A percentile compares a stretch with the other conserved stretches of the same genome.
Evolutionary conservation across 768 basidiomycete species (phyloP).

Genomic region (Boletus barrowsii): DNA sequence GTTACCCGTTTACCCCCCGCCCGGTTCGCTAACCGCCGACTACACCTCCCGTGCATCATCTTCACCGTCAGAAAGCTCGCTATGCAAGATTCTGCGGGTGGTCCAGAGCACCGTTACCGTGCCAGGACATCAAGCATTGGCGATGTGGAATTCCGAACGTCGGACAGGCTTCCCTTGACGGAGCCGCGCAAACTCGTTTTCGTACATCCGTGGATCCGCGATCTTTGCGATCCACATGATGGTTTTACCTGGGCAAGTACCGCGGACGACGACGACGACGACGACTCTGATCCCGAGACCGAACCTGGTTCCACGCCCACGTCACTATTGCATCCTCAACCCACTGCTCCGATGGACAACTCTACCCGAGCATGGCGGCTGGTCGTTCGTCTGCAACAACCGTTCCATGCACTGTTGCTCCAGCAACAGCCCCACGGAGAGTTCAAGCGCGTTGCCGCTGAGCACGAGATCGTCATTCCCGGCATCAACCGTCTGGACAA

Average conservation of each 20-base stretch:
- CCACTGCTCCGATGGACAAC: not conserved
- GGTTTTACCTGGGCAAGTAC: not conserved
- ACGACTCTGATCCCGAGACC: not conserved
- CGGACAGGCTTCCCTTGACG: not conserved
- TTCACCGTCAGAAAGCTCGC: not conserved
- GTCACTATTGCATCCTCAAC: not conserved
- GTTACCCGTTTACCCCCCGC: not conserved
- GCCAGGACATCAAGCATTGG: constrained; percentile 1
- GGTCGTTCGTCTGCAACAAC: constrained; percentile 2
- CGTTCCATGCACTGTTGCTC: not conserved
- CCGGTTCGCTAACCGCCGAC: not conserved
- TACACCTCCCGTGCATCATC: not conserved
- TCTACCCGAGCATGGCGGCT: not conserved
- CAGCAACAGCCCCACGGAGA: not conserved
- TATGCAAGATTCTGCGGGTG: not conserved
- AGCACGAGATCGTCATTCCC: not conserved
- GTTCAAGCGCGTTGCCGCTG: no score
- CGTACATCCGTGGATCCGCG: constrained; percentile 7
- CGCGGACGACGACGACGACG: not conserved
- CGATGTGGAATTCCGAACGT: not conserved
- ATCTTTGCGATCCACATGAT: not conserved
- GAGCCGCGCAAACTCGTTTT: not conserved
- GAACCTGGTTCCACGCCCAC: no score
- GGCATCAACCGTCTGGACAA: no score
- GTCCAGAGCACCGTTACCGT: not conserved